Percentiles rank a stretch among this genome's conserved stretches.
Conservation (phyloP, 176 grass and related monocot genomes). For the Miscanthus lutarioriparius region DNA sequence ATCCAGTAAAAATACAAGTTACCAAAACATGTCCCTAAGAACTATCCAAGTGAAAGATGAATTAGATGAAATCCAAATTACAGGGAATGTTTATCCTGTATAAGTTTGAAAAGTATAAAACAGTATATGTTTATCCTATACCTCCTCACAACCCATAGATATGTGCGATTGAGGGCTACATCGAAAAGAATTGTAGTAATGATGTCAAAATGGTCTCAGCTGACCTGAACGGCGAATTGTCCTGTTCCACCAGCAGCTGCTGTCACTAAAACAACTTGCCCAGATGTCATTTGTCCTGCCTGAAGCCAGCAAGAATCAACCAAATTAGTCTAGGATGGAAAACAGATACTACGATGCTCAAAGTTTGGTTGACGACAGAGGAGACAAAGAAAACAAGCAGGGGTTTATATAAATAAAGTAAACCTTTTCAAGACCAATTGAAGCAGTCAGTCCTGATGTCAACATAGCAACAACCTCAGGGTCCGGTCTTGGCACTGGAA, state of each 20-base stretch:
- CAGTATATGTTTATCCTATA: constrained; percentile 1
- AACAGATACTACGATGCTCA: constrained; percentile 1
- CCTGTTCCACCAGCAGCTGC: constrained; percentile 98
- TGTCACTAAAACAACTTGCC: constrained; percentile 84
- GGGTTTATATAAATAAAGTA: constrained; percentile 16
- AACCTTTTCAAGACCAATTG: constrained; percentile 98
- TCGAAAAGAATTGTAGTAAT: constrained; percentile 20
- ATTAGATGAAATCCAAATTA: constrained; percentile 10
- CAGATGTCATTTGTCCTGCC: constrained; percentile 87
- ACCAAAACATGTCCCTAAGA: constrained; percentile 13
- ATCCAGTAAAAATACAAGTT: constrained; percentile 10
- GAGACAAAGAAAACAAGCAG: constrained; percentile 6
- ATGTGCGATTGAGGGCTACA: constrained; percentile 8
- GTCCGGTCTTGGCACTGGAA: constrained; percentile 91
- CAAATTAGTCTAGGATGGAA: constrained; percentile 28
- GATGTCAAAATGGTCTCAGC: constrained; percentile 26
- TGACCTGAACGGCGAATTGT: constrained; percentile 97
- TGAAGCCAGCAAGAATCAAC: constrained; percentile 38
- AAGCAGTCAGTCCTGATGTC: constrained; percentile 97
- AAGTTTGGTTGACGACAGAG: constrained; percentile 27
- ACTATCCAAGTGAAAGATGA: constrained; percentile 10
- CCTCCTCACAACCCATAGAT: not conserved
- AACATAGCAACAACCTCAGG: constrained; percentile 97
- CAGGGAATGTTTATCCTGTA: constrained; percentile 21
- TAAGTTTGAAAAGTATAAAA: constrained; percentile 10